Evolutionary conservation across 345 rosid species (phyloP).

Genomic region (Rhizophora apiculata): DNA sequence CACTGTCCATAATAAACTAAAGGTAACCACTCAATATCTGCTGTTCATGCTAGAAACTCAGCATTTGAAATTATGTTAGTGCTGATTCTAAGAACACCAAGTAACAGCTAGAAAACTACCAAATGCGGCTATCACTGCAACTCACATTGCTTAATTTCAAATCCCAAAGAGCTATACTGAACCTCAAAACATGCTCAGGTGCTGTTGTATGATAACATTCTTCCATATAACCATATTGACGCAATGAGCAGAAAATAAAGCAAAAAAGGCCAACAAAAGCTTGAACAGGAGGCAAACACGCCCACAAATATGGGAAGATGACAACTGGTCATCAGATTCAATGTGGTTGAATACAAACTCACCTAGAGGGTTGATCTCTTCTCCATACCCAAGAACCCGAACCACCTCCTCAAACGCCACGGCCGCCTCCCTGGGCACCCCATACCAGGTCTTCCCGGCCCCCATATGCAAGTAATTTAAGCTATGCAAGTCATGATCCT

Average conservation of each 20-base stretch:
- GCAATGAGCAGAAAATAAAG: neutral
- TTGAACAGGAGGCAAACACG: neutral
- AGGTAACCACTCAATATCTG: neutral
- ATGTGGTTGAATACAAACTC: conserved; percentile 25
- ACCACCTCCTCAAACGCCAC: conserved; percentile 95
- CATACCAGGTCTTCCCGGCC: conserved; percentile 96
- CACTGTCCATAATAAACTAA: neutral
- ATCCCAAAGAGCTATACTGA: neutral
- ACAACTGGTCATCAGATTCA: neutral
- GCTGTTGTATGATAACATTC: neutral
- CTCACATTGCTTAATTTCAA: neutral
- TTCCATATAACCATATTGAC: too few relatives aligned
- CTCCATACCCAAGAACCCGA: conserved; percentile 90
- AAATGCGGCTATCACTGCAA: neutral
- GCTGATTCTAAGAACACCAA: neutral
- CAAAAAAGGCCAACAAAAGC: neutral
- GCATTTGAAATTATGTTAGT: neutral
- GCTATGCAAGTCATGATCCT: conserved; percentile 97
- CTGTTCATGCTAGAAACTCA: neutral
- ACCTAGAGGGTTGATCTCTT: conserved; percentile 95
- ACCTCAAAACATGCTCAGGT: neutral
- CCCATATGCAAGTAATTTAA: conserved; percentile 97
- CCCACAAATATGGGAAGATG: conserved; percentile 28
- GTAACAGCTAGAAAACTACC: neutral
- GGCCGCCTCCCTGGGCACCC: conserved; percentile 91